Base-by-base conservation (phyloP, 2,329 filamentous ascomycete species). In the Sclerotinia subarctica region DNA sequence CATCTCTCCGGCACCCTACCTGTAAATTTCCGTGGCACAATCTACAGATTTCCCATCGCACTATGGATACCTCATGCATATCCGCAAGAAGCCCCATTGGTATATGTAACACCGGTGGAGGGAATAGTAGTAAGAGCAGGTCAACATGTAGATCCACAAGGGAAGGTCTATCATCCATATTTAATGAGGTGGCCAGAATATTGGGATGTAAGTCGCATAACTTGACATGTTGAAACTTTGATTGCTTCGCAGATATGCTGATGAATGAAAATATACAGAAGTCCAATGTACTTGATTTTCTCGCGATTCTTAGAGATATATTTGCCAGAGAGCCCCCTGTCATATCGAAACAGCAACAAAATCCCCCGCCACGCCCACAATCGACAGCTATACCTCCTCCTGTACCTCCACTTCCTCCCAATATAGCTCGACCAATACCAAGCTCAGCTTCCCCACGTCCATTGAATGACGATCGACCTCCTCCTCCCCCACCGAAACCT, bases 281-380 rank as follows among this genome's bases (percentile, higher is more conserved):
- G 82, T 96, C 92, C 0, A 94, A 88, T 44, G 82, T 97, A 3
- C 81, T 90, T 53, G 93, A 97, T 76, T 92, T 98, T 68, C 80
- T 98, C 2, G 88, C 87, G 21, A 90, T 96, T 38, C 80, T 99
- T 4, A 86, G 90, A 72, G 92, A 95, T 66, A 84, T 98, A 29
- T 99, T 99, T 77, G 90, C 93, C 49, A 96, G 96, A 79, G 95
- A 99, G 75, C 95, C 95, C 11, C 95, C 95, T 0, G 92, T 98
- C 5, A 88, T 95, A 69, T 88, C 93, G 46, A 89, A 88, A 73
- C 88, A 88, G 71, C 84, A 84, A 74, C 81, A 83, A 72, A 80
- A 81, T 70, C 66, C 77, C 73, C 75, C 79, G n/a, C 77, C 79
- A 29, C 77, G 73, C 68, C 74, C 72, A 49, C 78, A 77, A 58